These are phyloP conservation scores for Plasmodium fragile DNA, from an alignment of 169 alveolate species.

Conservation along the genomic window DNA sequence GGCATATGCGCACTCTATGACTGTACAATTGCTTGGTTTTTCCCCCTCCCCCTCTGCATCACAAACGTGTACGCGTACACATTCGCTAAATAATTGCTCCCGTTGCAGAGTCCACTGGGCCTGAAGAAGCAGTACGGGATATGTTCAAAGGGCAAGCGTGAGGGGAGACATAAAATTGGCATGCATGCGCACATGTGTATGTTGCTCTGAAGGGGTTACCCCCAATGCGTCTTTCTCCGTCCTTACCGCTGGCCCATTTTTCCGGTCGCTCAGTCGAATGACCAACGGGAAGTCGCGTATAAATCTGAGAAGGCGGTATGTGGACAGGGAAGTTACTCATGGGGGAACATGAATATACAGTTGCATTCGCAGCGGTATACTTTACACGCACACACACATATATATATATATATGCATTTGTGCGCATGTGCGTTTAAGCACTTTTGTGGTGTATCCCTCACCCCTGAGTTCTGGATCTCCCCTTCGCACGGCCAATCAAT, in stretches of 20 bases:
- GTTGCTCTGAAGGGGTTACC: background rate
- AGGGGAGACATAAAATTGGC: background rate
- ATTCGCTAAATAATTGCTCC: constrained; percentile 22
- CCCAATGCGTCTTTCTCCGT: background rate
- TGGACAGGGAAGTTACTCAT: background rate
- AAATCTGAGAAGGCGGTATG: constrained; percentile 1
- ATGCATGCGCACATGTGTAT: background rate
- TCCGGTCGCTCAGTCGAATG: background rate
- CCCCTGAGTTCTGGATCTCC: constrained; percentile 59
- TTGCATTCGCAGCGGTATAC: background rate
- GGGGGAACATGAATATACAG: background rate
- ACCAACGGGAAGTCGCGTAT: constrained; percentile 7
- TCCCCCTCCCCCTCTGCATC: background rate
- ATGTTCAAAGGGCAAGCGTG: background rate
- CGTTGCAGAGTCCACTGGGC: constrained; percentile 54
- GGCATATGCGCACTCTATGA: background rate
- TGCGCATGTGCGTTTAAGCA: background rate
- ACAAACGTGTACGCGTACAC: background rate
- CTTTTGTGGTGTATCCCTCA: background rate
- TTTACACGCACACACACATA: background rate
- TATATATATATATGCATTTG: background rate
- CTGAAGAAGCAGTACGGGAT: background rate
- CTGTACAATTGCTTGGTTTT: background rate
- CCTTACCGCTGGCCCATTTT: constrained; percentile 19
- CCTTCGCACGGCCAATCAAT: constrained; percentile 73